Evolutionary conservation across 1,139 yeast species (phyloP), one percentile per base, ranked within the genome.

Genomic region (Yamadazyma conglobata): DNA sequence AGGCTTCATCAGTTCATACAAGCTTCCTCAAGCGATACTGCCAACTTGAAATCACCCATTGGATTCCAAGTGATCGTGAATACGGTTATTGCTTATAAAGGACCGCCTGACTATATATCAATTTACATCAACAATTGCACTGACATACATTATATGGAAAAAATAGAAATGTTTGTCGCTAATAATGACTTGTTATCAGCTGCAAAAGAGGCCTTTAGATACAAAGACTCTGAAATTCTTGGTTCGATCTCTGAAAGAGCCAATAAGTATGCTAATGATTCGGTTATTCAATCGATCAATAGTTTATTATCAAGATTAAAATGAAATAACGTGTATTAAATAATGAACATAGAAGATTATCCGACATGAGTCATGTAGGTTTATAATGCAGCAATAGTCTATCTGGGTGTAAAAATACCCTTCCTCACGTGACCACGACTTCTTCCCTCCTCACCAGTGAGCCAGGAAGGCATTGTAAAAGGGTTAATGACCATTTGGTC

Each of bases 401-500:
- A 24, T 15, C n/a, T 15, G 9, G 6, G 22, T 19, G 18, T 6
- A 22, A 29, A 70, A 22, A 48, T 50, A 0, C 78, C 79, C 43
- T 76, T 58, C 27, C 47, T 54, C 5, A 79, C 60, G 0, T 44
- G 47, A 0, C 87, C 87, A 25, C 71, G 39, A 30, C 53, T 53
- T 7, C 52, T 50, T 1, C 79, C 84, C 42, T 79, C 81, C 50
- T 84, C 91, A 2, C 95, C 95, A 2, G 94, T 79, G 24, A 86
- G 51, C 89, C 89, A 86, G 12, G 74, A 69, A 0, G 95, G 95
- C 17, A 84, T 56, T 1, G 48, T 60, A 10, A 62, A 57, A 0
- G 84, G 73, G 44, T 83, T 71, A 3, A 80, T 49, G 0, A 69
- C 46, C 27, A 73, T 76, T 10, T 60, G 46, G 4, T 64, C 45